Base-by-base conservation (phyloP, 225 moss, liverwort and hornwort species). In the Climacium dendroides region DNA sequence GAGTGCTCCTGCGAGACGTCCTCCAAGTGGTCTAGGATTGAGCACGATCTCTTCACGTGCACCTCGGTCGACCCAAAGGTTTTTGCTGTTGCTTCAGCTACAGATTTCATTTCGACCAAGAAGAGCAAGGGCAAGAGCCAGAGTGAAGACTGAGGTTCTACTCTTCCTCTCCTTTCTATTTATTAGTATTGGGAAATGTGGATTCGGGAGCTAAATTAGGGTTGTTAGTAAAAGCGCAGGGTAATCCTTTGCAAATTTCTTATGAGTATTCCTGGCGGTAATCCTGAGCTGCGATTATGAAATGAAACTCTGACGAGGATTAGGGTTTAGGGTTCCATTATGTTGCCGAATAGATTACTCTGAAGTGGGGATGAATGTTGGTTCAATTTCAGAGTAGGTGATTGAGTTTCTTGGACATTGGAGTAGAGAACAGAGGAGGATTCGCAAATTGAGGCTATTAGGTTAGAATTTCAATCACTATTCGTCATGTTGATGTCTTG, bases 21-120 rank as follows among this genome's bases (percentile, higher is more conserved):
- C 64, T 82, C 82, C 34, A 86, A 86, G 65, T 92, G 92, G 92
- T 92, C 92, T 12, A 89, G 92, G 29, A 92, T 92, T 53, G 92
- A 92, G 89, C 92, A 92, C 86, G 92, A 92, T 66, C 87, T 92
- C 71, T 92, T 92, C 89, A 89, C 92, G 19, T 92, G 91, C 80
- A 92, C 92, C 8, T 50, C 87, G 34, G 83, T 91, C 48, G 92
- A 91, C 35, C 90, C 91, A 0, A 91, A 84, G 76, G 63, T 50
- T 53, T 91, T 92, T 19, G 66, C 55, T 22, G 62, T 85, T 19
- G 74, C 78, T 12, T 74, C 90, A 17, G 82, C 80, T 78, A 83
- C 87, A 28, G 89, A 92, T 43, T 89, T 89, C 70, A n/a, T 85
- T 10, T 85, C 89, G 12, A 83, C 89, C 30, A 89, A 91, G 86